A percentile compares a stretch with the other conserved stretches of the same genome.
Evolutionary conservation across 805 yeast genomes (phyloP).

Genomic region (Grigorovia humatica): DNA sequence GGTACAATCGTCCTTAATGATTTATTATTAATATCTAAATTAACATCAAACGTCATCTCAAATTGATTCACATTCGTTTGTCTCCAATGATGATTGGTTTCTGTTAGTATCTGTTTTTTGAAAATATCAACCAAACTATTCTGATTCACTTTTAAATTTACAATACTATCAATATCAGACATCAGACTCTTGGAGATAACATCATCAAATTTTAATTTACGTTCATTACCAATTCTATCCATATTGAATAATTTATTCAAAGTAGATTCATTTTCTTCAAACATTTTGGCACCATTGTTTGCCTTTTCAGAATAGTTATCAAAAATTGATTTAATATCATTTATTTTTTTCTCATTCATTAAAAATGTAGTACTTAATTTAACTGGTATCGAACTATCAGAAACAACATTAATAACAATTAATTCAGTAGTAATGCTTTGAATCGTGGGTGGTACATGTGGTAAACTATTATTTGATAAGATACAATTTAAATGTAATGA

Average conservation of each 20-base stretch:
- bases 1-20: conserved; percentile 46
- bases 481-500: conserved; percentile 26
- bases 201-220: conserved; percentile 22
- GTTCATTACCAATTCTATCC: conserved; percentile 10
- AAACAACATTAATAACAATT: conserved; percentile 27
- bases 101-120: conserved; percentile 15
- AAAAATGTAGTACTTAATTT: conserved; percentile 29
- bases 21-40: conserved; percentile 34
- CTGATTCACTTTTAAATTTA: conserved; percentile 14
- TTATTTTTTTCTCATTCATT: conserved; percentile 15
- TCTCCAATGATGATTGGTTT: conserved; percentile 1
- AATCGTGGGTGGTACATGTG: conserved; percentile 25
- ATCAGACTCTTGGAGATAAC: conserved; percentile 20
- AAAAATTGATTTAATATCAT: conserved; percentile 19
- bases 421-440: conserved; percentile 24
- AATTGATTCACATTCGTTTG: conserved; percentile 7
- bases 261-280: conserved; percentile 13
- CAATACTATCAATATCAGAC: conserved; percentile 26
- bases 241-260: conserved; percentile 21
- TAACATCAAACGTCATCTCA: conserved; percentile 29
- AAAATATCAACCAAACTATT: conserved; percentile 19
- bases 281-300: conserved; percentile 9
- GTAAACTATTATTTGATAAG: conserved; percentile 24
- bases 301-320: conserved; percentile 8
- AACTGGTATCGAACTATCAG: conserved; percentile 33